Conservation (phyloP, 805 yeast genomes). For the Metschnikowia noctiluminum region DNA sequence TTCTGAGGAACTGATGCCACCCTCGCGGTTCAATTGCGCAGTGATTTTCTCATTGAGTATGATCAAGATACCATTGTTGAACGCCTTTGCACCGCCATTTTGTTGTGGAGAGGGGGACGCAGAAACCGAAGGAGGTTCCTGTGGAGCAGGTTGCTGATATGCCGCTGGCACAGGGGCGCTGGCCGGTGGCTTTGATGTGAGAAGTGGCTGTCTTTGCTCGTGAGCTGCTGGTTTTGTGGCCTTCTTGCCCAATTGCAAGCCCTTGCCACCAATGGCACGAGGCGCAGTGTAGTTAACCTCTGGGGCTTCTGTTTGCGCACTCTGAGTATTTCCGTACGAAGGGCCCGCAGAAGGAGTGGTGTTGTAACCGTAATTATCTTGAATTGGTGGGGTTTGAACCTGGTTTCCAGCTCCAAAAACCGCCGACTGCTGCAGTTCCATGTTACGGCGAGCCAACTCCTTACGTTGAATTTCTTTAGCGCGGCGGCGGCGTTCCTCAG, state of each 20-base stretch:
- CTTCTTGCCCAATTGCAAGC: conserved; percentile 73
- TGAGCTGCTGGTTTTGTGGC: conserved; percentile 25
- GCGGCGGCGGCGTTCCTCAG: conserved; percentile 93
- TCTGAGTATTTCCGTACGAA: conserved; percentile 7
- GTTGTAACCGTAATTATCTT: conserved; percentile 13
- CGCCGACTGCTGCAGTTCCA: conserved; percentile 39
- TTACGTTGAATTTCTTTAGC: conserved; percentile 86
- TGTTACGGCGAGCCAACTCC: conserved; percentile 63
- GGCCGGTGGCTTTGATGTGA: conserved; percentile 16
- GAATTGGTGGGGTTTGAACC: background rate
- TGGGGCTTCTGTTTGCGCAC: conserved; percentile 28
- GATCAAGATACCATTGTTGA: conserved; percentile 76
- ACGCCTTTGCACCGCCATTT: conserved; percentile 24
- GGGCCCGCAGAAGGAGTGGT: conserved; percentile 18
- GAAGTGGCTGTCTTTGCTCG: conserved; percentile 22
- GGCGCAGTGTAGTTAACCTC: conserved; percentile 13
- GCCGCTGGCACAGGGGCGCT: background rate
- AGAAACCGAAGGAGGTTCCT: conserved; percentile 20
- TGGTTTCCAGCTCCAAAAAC: conserved; percentile 5
- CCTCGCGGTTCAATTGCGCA: conserved; percentile 82
- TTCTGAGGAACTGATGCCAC: conserved; percentile 64
- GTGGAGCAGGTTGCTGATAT: conserved; percentile 24
- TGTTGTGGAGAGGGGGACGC: conserved; percentile 21
- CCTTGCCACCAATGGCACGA: conserved; percentile 48
- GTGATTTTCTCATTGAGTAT: conserved; percentile 72